Evolutionary conservation across 1,284 basidiomycete species (phyloP).

Genomic region (Albatrellus sp.): DNA sequence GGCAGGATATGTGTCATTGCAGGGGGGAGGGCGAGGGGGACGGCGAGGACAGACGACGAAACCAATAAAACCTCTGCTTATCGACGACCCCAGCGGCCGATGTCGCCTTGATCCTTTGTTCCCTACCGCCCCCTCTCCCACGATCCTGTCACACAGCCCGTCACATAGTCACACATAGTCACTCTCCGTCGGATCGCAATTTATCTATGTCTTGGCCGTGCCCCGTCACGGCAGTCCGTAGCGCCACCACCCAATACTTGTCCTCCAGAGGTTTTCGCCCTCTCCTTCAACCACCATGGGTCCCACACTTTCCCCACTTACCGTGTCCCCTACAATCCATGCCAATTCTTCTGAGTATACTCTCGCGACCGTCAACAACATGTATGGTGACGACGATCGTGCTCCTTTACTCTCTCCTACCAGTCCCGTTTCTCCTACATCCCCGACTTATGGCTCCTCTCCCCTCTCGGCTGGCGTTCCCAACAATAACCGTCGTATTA

Average conservation of each 20-base stretch:
- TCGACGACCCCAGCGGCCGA: constrained; percentile 10
- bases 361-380: constrained; percentile 34
- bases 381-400: constrained; percentile 6
- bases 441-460: constrained; percentile 42
- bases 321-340: constrained; percentile 11
- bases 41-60: too few species aligned
- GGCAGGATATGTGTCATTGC: constrained; percentile 35
- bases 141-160: not conserved
- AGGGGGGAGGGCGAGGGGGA: not conserved
- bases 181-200: not conserved
- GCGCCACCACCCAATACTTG: not conserved
- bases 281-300: not conserved
- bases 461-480: constrained; percentile 23
- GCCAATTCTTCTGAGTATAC: constrained; percentile 51
- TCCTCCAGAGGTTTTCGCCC: not conserved
- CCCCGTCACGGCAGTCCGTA: not conserved
- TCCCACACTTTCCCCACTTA: not conserved
- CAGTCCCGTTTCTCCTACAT: constrained; percentile 9
- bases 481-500: constrained; percentile 23
- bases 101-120: constrained; percentile 9
- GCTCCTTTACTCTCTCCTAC: constrained; percentile 22
- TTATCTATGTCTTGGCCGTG: not conserved
- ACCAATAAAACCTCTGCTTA: not conserved
- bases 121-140: constrained; percentile 7
- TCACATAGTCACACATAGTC: constrained; percentile 2